Conservation (phyloP, 2,329 filamentous ascomycete genomes). For the Aspergillus unguis region DNA sequence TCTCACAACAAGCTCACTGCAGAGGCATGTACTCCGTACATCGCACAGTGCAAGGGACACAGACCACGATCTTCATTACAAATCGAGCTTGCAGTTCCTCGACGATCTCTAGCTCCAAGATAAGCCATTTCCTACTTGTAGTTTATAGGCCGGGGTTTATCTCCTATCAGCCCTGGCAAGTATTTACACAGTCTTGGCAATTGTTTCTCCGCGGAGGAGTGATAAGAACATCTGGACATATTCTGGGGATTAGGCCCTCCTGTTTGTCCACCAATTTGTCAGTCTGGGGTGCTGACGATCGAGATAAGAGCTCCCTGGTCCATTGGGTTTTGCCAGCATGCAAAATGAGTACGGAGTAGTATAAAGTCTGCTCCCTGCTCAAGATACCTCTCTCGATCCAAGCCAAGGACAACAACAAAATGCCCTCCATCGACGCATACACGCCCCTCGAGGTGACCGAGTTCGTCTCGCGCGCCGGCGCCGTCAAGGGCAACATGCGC, state of each 20-base stretch:
- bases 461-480: slow-evolving; percentile 50
- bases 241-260: not conserved
- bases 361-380: not conserved
- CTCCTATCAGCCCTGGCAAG: not conserved
- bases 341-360: too few relatives aligned
- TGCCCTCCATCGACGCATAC: slow-evolving; percentile 38
- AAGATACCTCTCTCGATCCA: not conserved
- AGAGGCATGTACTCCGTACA: too few relatives aligned
- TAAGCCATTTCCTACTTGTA: not conserved
- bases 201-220: slow-evolving; percentile 2
- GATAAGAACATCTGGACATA: not conserved
- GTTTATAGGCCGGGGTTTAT: not conserved
- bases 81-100: not conserved
- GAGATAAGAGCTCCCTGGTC: slow-evolving; percentile 1
- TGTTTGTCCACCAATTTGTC: not conserved
- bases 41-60: too few relatives aligned
- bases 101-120: not conserved
- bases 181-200: not conserved
- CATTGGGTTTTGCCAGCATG: not conserved
- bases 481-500: slow-evolving; percentile 52
- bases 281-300: not conserved
- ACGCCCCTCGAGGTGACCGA: slow-evolving; percentile 51
- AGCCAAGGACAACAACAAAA: not conserved
- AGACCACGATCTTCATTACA: too few relatives aligned
- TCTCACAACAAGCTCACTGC: too few relatives aligned